Conservation (phyloP, 306 rosid genomes). For the Benincasa hispida region DNA sequence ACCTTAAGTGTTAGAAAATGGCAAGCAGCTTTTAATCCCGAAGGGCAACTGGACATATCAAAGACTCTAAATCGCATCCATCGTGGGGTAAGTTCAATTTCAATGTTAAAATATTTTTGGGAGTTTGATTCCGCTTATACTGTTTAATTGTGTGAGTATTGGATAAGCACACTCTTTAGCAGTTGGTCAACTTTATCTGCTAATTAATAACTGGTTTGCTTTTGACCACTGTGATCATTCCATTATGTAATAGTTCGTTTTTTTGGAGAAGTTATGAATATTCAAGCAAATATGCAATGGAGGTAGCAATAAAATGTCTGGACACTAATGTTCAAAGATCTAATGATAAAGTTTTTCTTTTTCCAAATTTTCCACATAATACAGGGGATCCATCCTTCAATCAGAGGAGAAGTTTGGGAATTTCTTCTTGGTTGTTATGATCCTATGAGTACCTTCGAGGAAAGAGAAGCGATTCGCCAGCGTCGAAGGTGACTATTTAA, state of each 20-base stretch:
- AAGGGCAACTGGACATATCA: conserved; percentile 77
- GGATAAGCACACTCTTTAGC: not conserved
- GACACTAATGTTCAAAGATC: not conserved
- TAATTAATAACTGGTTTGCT: not conserved
- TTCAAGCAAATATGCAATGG: not conserved
- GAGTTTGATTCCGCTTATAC: not conserved
- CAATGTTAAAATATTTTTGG: conserved; percentile 6
- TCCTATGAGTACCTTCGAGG: conserved; percentile 78
- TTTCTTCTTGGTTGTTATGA: conserved; percentile 92
- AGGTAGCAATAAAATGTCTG: not conserved
- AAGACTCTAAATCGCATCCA: conserved; percentile 74
- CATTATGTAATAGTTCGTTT: not conserved
- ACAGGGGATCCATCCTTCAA: conserved; percentile 94
- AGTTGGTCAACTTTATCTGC: not conserved
- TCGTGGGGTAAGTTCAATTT: conserved; percentile 62
- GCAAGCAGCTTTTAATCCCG: conserved; percentile 74
- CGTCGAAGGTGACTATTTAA: conserved; percentile 48
- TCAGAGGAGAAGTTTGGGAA: conserved; percentile 99
- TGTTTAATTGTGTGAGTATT: not conserved
- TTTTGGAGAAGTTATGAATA: not conserved
- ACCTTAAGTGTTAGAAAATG: conserved; percentile 87
- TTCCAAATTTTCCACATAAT: conserved; percentile 5
- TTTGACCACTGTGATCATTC: not conserved
- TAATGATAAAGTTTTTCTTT: not conserved
- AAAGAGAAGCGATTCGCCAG: conserved; percentile 63